phyloP scores from a whole-genome alignment of 2,329 filamentous ascomycete species.

The Didymella keratinophila region DNA sequence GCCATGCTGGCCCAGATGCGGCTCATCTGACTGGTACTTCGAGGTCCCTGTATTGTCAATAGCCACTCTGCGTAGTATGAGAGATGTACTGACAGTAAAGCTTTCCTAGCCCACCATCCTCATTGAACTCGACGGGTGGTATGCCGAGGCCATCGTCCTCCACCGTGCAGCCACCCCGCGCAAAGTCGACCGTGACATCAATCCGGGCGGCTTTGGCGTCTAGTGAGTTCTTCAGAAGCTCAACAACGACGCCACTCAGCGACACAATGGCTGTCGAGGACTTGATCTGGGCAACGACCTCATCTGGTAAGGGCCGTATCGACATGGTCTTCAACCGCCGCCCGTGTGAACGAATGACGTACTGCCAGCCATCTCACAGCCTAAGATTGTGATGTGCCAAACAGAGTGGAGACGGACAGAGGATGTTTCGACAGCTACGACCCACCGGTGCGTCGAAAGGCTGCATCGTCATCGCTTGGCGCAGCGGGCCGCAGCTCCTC shows the following conservation, averaged over 20 bases:
- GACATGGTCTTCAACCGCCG: conserved; percentile 23
- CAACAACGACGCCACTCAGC: conserved; percentile 73
- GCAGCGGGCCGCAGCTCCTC: conserved; percentile 17
- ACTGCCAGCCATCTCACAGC: conserved; percentile 10
- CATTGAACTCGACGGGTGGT: conserved; percentile 72
- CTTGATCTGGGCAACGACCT: conserved; percentile 79
- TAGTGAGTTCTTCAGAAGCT: conserved; percentile 82
- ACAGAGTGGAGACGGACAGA: conserved; percentile 12
- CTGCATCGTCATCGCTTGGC: conserved; percentile 21
- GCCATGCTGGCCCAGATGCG: conserved; percentile 72
- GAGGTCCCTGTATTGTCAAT: conserved; percentile 72
- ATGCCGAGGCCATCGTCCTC: conserved; percentile 90
- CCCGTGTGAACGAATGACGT: conserved; percentile 8
- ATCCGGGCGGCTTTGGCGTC: conserved; percentile 78
- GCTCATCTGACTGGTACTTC: conserved; percentile 60
- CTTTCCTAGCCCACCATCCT: conserved; percentile 74
- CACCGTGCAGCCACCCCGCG: conserved; percentile 76
- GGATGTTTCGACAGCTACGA: conserved; percentile 11
- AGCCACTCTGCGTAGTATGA: conserved; percentile 9
- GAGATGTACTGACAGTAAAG: conserved; percentile 66
- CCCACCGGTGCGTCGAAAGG: conserved; percentile 10
- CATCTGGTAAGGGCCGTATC: conserved; percentile 73
- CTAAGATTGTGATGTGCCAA: conserved; percentile 6
- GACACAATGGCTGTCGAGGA: conserved; percentile 83
- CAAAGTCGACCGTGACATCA: conserved; percentile 75